These are phyloP conservation scores for Suhomyces prunicola DNA, from an alignment of 805 yeast species.

Conservation along the genomic window DNA sequence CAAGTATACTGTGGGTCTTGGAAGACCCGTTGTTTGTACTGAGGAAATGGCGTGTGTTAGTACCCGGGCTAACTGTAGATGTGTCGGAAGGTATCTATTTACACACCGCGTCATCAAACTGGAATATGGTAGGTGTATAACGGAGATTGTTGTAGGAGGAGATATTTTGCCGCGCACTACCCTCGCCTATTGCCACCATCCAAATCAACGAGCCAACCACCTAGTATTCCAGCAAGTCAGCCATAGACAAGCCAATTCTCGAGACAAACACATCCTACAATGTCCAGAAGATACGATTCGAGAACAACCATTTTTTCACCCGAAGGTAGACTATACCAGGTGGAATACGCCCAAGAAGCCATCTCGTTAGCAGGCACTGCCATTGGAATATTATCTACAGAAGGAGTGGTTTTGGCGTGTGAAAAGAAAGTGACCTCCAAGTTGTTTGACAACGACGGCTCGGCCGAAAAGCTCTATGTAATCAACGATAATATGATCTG, in stretches of 20 bases:
- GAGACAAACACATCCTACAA: slow-evolving; percentile 13
- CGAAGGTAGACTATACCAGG: slow-evolving; percentile 96
- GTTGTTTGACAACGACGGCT: slow-evolving; percentile 87
- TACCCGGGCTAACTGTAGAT: too few species aligned
- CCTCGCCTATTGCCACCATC: slow-evolving; percentile 1
- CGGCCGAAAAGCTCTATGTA: slow-evolving; percentile 88
- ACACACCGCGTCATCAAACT: too few species aligned
- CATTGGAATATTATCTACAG: slow-evolving; percentile 69
- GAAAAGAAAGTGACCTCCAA: slow-evolving; percentile 94
- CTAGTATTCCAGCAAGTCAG: not conserved
- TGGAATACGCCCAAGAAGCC: slow-evolving; percentile 94
- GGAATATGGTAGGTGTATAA: too few species aligned
- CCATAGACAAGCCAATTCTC: not conserved
- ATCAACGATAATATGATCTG: slow-evolving; percentile 80
- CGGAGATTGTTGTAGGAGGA: too few species aligned
- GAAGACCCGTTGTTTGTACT: too few species aligned
- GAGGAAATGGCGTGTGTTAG: too few species aligned
- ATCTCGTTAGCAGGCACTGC: slow-evolving; percentile 82
- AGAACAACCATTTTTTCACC: slow-evolving; percentile 99
- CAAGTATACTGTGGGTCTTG: too few species aligned
- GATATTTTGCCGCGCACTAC: not conserved
- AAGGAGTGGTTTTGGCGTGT: slow-evolving; percentile 94
- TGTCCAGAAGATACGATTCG: slow-evolving; percentile 98
- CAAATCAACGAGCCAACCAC: not conserved
- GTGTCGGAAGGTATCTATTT: too few species aligned